Conservation (phyloP, 208 protist genomes). For the Leishmania tropica region DNA sequence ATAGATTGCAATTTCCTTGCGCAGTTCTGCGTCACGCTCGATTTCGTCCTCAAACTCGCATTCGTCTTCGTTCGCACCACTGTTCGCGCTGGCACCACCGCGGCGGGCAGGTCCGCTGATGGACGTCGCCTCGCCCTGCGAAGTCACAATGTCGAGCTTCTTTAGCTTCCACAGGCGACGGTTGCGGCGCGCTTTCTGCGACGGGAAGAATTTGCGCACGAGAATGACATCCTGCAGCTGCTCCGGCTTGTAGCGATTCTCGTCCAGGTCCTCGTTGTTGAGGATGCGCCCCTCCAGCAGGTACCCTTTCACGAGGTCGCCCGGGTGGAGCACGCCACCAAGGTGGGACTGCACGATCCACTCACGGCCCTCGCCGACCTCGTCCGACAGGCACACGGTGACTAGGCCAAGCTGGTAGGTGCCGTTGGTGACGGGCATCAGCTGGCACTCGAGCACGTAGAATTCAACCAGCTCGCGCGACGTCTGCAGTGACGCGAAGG, state of each 20-base stretch:
- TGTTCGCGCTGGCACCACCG: constrained; percentile 18
- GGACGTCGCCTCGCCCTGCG: constrained; percentile 50
- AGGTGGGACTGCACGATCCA: constrained; percentile 95
- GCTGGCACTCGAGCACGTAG: constrained; percentile 95
- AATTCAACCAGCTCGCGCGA: constrained; percentile 93
- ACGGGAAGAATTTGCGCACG: constrained; percentile 94
- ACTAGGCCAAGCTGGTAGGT: constrained; percentile 92
- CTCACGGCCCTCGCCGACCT: constrained; percentile 96
- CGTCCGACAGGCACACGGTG: constrained; percentile 93
- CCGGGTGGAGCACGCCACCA: constrained; percentile 92
- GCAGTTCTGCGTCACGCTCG: constrained; percentile 82
- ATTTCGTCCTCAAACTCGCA: constrained; percentile 89
- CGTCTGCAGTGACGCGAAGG: constrained; percentile 89
- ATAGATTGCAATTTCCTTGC: constrained; percentile 85
- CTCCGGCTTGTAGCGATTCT: constrained; percentile 67
- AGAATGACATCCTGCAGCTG: constrained; percentile 92
- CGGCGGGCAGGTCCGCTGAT: constrained; percentile 19
- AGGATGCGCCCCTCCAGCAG: constrained; percentile 87
- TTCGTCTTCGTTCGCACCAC: constrained; percentile 47
- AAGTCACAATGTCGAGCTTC: constrained; percentile 71
- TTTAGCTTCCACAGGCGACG: constrained; percentile 83
- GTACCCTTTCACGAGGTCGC: constrained; percentile 96
- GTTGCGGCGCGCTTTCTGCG: constrained; percentile 71
- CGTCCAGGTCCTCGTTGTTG: constrained; percentile 91
- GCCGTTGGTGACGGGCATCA: constrained; percentile 79